Percentiles rank a stretch among this genome's conserved stretches.
phyloP scores from a whole-genome alignment of 345 rosid species.

The Camelina neglecta region DNA sequence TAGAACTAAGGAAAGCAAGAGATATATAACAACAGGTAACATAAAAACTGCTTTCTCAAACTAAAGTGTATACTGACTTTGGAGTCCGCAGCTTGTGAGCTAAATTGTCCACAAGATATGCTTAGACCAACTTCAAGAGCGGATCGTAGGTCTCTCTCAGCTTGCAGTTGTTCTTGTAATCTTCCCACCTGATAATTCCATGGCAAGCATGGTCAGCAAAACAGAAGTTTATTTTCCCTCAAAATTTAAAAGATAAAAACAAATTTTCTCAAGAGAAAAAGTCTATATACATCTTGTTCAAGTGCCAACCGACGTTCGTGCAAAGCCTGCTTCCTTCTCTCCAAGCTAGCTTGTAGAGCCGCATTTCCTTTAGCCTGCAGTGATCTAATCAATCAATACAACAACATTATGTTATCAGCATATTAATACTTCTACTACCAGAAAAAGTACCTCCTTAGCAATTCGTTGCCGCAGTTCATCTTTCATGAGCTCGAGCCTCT shows the following conservation, averaged over 20 bases:
- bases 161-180: constrained; percentile 97
- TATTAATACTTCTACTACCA: constrained; percentile 27
- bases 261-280: constrained; percentile 25
- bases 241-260: neutral
- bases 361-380: constrained; percentile 97
- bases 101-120: constrained; percentile 89
- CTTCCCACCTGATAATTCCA: constrained; percentile 68
- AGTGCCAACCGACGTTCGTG: constrained; percentile 99
- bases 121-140: constrained; percentile 98
- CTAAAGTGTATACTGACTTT: constrained; percentile 60
- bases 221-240: neutral
- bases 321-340: constrained; percentile 98
- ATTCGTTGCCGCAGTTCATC: constrained; percentile 95
- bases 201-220: constrained; percentile 23
- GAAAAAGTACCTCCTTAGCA: constrained; percentile 80
- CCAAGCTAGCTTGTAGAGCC: constrained; percentile 94
- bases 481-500: constrained; percentile 93
- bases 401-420: constrained; percentile 24
- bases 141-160: constrained; percentile 96
- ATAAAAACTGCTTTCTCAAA: constrained; percentile 4
- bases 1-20: constrained; percentile 39
- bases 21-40: constrained; percentile 9
- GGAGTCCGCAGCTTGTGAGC: constrained; percentile 86
- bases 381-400: constrained; percentile 37
- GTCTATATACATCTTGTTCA: constrained; percentile 84